These are phyloP conservation scores for Eruca vesicaria DNA, from an alignment of 441 rosid genomes.

Conservation along the genomic window DNA sequence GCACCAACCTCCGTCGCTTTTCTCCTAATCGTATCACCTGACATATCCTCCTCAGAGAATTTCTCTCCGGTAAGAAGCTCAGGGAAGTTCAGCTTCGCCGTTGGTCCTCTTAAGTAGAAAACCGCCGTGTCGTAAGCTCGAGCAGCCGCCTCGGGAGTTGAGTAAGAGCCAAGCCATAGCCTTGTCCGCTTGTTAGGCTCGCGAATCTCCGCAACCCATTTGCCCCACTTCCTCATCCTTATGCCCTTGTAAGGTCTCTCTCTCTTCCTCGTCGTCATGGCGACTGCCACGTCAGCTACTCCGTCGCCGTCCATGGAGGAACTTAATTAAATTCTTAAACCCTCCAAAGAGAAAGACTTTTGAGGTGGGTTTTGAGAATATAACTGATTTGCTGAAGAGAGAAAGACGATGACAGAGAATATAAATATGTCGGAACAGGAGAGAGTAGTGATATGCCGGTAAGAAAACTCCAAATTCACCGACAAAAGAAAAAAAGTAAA, in stretches of 20 bases:
- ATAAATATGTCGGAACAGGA: constrained; percentile 35
- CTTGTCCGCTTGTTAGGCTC: constrained; percentile 76
- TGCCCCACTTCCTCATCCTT: constrained; percentile 88
- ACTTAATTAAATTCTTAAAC: not conserved
- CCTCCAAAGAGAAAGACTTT: constrained; percentile 5
- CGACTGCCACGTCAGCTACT: constrained; percentile 18
- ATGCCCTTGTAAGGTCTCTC: constrained; percentile 75
- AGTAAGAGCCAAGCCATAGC: constrained; percentile 80
- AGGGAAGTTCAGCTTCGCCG: constrained; percentile 78
- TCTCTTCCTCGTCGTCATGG: constrained; percentile 26
- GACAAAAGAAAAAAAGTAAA: constrained; percentile 15
- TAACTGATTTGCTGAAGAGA: not conserved
- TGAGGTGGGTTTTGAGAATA: not conserved
- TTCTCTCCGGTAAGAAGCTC: constrained; percentile 54
- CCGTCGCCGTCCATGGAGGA: constrained; percentile 13
- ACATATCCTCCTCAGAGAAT: constrained; percentile 41
- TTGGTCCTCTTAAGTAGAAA: constrained; percentile 69
- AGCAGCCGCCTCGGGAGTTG: constrained; percentile 70
- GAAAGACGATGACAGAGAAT: constrained; percentile 18
- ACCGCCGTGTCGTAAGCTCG: constrained; percentile 81
- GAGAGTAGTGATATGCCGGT: constrained; percentile 9
- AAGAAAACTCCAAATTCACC: constrained; percentile 40
- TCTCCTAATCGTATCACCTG: constrained; percentile 67
- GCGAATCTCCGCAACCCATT: constrained; percentile 82
- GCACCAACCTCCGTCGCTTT: constrained; percentile 81